phyloP scores from a whole-genome alignment of 345 rosid genomes.

The Dipteronia dyeriana region DNA sequence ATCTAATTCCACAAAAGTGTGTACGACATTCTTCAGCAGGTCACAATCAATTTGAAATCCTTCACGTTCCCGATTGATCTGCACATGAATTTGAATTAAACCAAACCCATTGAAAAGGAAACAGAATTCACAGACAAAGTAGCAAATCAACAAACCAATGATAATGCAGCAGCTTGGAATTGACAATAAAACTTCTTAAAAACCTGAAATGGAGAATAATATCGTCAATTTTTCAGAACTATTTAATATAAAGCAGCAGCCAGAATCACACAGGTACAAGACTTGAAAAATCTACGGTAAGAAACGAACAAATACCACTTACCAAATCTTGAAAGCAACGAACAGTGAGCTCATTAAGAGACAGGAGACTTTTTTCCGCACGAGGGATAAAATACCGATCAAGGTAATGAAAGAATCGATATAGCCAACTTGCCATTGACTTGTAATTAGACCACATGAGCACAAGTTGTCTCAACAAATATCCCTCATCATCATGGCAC shows the following conservation, averaged over 20 bases:
- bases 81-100: constrained; percentile 9
- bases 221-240: neutral
- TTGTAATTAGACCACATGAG: constrained; percentile 36
- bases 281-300: neutral
- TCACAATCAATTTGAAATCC: constrained; percentile 24
- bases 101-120: neutral
- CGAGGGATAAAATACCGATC: constrained; percentile 28
- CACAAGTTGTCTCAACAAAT: constrained; percentile 27
- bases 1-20: constrained; percentile 23
- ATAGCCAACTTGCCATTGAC: constrained; percentile 34
- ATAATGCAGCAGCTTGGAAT: constrained; percentile 18
- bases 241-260: neutral
- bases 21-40: constrained; percentile 22
- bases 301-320: neutral
- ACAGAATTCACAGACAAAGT: neutral
- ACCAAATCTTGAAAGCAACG: constrained; percentile 28
- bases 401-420: constrained; percentile 30
- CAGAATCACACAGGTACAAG: neutral
- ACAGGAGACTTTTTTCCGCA: neutral
- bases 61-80: constrained; percentile 29
- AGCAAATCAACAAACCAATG: constrained; percentile 18
- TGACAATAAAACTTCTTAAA: constrained; percentile 15
- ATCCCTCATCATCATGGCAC: constrained; percentile 15
- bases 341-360: constrained; percentile 18
- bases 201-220: constrained; percentile 27